phyloP scores from a whole-genome alignment of 345 rosid species.

The Balakata baccata region DNA sequence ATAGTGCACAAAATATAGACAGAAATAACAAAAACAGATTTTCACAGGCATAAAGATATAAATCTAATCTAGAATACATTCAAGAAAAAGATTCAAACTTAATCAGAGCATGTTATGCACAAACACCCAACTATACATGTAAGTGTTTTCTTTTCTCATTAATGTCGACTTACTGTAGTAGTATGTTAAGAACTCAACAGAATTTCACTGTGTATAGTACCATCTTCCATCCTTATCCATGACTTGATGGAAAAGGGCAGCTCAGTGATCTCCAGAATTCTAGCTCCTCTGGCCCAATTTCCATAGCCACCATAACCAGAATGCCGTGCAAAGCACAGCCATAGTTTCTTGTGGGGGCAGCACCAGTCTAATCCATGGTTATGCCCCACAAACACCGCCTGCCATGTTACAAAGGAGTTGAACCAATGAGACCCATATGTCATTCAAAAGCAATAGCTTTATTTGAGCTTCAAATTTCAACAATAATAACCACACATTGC shows the following conservation, averaged over 20 bases:
- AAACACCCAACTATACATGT: background rate
- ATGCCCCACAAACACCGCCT: slow-evolving; percentile 91
- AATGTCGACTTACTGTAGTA: background rate
- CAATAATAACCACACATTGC: background rate
- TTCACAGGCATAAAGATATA: no score
- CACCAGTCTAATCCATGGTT: slow-evolving; percentile 97
- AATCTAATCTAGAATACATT: no score
- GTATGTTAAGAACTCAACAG: slow-evolving; percentile 32
- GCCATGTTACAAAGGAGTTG: slow-evolving; percentile 23
- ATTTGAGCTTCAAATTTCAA: slow-evolving; percentile 11
- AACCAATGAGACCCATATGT: slow-evolving; percentile 5
- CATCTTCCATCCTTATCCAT: slow-evolving; percentile 95
- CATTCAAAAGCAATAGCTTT: background rate
- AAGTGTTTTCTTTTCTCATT: background rate
- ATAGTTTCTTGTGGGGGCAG: slow-evolving; percentile 65
- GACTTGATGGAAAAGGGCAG: slow-evolving; percentile 59
- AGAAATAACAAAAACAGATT: no score
- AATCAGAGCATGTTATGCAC: background rate
- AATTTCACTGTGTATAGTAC: slow-evolving; percentile 54
- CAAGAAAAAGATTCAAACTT: no score
- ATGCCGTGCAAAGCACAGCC: slow-evolving; percentile 97
- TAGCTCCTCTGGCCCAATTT: slow-evolving; percentile 76
- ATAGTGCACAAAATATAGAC: no score
- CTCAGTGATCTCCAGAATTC: slow-evolving; percentile 67
- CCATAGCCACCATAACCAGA: slow-evolving; percentile 88